phyloP scores from a whole-genome alignment of 768 basidiomycete genomes.

The Glaciozyma martinii region DNA sequence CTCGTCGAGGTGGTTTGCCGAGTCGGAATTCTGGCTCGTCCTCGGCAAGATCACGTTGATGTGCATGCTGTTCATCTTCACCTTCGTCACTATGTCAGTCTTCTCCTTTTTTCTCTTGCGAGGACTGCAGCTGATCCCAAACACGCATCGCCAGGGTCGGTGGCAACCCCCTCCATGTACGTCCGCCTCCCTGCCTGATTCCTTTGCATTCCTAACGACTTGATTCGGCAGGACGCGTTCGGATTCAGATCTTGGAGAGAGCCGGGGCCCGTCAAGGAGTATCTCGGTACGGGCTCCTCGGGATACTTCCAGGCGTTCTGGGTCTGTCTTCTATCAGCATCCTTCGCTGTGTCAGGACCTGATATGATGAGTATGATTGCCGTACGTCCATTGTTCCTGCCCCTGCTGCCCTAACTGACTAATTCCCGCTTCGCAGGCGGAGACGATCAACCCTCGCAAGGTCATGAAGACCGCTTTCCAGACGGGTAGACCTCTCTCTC shows the following conservation, averaged over 20 bases:
- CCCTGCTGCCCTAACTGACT: too few species aligned
- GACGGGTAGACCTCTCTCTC: too few species aligned
- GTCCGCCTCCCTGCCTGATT: too few species aligned
- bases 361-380: slow-evolving; percentile 25
- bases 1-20: neutral
- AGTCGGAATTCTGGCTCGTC: neutral
- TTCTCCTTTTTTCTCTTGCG: too few species aligned
- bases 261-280: slow-evolving; percentile 36
- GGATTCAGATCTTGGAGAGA: slow-evolving; percentile 39
- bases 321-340: slow-evolving; percentile 48
- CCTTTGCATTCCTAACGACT: too few species aligned
- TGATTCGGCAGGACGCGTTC: neutral
- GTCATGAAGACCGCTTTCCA: slow-evolving; percentile 53
- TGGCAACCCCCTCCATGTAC: neutral
- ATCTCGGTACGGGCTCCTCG: slow-evolving; percentile 11
- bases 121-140: too few species aligned
- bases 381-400: neutral
- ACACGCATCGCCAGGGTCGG: neutral
- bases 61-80: neutral
- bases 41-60: slow-evolving; percentile 1
- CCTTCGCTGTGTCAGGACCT: slow-evolving; percentile 51
- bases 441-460: slow-evolving; percentile 43
- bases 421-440: slow-evolving; percentile 20
- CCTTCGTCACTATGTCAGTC: neutral
- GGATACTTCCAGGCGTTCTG: slow-evolving; percentile 32